These are phyloP conservation scores for Mycena crocata DNA, from an alignment of 768 basidiomycete genomes.

Conservation along the genomic window DNA sequence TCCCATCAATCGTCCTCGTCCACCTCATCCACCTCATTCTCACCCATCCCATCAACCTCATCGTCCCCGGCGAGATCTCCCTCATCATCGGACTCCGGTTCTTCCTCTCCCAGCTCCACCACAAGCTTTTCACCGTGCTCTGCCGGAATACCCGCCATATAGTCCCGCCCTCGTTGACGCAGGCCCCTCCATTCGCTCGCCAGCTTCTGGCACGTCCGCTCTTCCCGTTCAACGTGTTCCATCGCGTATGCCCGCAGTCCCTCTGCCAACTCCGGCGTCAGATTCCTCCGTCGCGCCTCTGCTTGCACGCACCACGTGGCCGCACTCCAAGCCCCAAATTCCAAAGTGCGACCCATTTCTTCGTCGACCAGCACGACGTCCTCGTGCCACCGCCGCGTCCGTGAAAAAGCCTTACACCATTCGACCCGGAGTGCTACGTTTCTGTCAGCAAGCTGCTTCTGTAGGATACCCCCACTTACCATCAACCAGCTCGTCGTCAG, in stretches of 20 bases:
- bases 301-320: not conserved
- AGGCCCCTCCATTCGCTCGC: not conserved
- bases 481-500: not conserved
- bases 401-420: not conserved
- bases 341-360: not conserved
- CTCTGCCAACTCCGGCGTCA: not conserved
- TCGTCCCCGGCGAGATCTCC: not conserved
- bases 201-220: not conserved
- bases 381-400: not conserved
- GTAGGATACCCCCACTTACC: too few relatives aligned
- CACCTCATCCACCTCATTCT: too few relatives aligned
- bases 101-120: not conserved
- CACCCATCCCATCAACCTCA: too few relatives aligned
- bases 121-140: not conserved
- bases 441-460: not conserved
- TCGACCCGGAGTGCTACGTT: not conserved
- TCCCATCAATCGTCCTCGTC: too few relatives aligned
- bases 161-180: not conserved
- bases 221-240: not conserved
- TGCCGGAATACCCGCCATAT: not conserved
- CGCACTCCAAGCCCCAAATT: not conserved
- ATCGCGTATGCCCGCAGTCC: not conserved
- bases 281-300: not conserved
- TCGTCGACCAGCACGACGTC: not conserved
- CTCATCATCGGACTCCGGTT: not conserved